These are phyloP conservation scores for Nannochloropsis gaditana DNA, from an alignment of 108 stramenopile genomes.

Conservation along the genomic window DNA sequence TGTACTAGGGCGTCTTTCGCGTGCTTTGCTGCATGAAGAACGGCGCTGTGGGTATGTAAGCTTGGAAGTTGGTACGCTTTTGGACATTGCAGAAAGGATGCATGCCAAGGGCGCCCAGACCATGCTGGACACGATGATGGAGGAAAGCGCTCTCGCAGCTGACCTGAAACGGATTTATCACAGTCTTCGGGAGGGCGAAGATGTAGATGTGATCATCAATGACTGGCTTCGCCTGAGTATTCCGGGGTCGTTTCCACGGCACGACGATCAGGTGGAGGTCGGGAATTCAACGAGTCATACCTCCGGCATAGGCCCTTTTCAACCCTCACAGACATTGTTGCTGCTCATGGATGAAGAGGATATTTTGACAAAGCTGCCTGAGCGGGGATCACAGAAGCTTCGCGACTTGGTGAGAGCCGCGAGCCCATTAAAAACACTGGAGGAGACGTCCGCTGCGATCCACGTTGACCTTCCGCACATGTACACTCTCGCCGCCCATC, in stretches of 20 bases:
- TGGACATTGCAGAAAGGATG: background rate
- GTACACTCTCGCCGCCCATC: background rate
- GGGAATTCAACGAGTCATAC: background rate
- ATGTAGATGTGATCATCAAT: background rate
- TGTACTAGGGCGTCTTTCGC: background rate
- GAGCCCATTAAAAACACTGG: background rate
- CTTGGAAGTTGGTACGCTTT: background rate
- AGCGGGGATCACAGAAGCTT: background rate
- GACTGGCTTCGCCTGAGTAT: conserved; percentile 8
- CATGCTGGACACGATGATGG: conserved; percentile 13
- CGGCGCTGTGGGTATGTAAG: background rate
- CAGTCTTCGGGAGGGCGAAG: background rate
- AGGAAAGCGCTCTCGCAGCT: conserved; percentile 1
- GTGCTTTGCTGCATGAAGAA: conserved; percentile 6
- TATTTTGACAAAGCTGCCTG: background rate
- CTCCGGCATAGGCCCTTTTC: background rate
- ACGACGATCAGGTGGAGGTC: background rate
- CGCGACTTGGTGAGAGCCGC: background rate
- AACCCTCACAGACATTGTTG: background rate
- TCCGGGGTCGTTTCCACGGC: background rate
- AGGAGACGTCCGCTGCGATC: background rate
- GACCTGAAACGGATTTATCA: background rate
- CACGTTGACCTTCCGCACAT: background rate
- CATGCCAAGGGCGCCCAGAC: background rate
- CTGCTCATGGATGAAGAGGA: background rate